Conservation (phyloP, 1,284 basidiomycete species). For the Ustilago nuda region DNA sequence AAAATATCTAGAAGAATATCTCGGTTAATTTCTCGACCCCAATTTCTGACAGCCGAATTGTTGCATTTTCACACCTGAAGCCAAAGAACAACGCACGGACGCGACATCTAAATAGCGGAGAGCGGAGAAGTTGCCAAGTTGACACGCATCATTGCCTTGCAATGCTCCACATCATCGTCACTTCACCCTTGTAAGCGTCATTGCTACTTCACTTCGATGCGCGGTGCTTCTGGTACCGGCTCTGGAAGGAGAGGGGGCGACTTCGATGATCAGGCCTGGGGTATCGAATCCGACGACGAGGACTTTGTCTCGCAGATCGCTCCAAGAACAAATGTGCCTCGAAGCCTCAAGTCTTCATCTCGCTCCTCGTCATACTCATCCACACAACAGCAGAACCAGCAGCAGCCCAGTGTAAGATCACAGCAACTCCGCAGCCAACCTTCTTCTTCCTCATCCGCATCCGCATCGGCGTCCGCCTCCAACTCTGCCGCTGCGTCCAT, state of each 20-base stretch:
- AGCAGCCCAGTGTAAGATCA: constrained; percentile 7
- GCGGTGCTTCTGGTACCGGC: constrained; percentile 7
- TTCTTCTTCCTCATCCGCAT: constrained; percentile 15
- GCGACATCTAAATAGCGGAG: background rate
- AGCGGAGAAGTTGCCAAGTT: background rate
- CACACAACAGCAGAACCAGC: constrained; percentile 22
- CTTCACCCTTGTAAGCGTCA: background rate
- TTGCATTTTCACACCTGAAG: background rate
- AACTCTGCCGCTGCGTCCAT: constrained; percentile 10
- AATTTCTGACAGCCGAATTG: constrained; percentile 17
- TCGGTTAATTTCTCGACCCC: constrained; percentile 5
- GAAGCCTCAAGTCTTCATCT: constrained; percentile 32
- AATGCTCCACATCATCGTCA: background rate
- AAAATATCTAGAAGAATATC: constrained; percentile 3
- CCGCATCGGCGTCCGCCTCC: constrained; percentile 6
- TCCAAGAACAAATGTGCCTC: constrained; percentile 41
- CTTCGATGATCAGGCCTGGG: constrained; percentile 68
- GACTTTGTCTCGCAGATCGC: constrained; percentile 62
- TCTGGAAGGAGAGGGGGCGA: constrained; percentile 19
- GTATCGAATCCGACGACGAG: constrained; percentile 67
- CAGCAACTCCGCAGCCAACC: constrained; percentile 21
- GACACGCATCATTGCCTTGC: background rate
- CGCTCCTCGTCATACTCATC: constrained; percentile 41
- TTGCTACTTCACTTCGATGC: constrained; percentile 3
- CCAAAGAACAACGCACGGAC: constrained; percentile 1